phyloP scores from a whole-genome alignment of 2,329 filamentous ascomycete genomes.

The Colletotrichum liriopes region DNA sequence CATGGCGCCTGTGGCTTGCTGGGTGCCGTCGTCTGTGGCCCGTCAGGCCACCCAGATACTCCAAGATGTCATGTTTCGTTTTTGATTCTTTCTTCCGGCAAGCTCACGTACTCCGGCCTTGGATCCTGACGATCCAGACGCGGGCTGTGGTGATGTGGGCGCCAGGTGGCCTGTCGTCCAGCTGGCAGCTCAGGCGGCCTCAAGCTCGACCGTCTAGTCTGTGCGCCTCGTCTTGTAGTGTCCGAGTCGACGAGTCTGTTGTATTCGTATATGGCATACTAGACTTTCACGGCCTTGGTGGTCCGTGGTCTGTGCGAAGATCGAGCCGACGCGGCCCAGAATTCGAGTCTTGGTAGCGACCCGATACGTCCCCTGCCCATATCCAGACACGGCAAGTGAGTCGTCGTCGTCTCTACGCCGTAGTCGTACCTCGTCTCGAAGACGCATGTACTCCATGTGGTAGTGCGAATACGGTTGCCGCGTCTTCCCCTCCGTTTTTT shows the following conservation, averaged over 20 bases:
- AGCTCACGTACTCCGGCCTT: background rate
- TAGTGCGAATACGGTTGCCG: conserved; percentile 1
- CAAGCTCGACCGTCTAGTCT: conserved; percentile 11
- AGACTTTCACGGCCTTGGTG: background rate
- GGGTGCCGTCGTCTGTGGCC: conserved; percentile 16
- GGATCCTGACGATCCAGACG: background rate
- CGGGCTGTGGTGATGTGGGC: background rate
- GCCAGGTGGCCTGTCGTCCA: conserved; percentile 15
- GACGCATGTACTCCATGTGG: background rate
- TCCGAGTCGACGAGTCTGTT: background rate
- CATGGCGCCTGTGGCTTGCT: conserved; percentile 5
- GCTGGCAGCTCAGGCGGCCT: conserved; percentile 6
- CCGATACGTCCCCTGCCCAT: conserved; percentile 1
- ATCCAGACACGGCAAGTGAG: conserved; percentile 19
- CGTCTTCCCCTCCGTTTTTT: background rate
- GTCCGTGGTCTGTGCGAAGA: conserved; percentile 8
- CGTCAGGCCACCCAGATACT: conserved; percentile 2
- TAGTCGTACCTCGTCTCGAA: background rate
- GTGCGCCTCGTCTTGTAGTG: conserved; percentile 9
- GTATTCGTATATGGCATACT: conserved; percentile 1
- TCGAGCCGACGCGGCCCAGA: background rate
- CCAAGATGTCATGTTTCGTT: background rate
- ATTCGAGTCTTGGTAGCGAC: conserved; percentile 6
- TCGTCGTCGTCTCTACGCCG: conserved; percentile 15
- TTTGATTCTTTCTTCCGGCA: no score